Conservation (phyloP, 73 alveolate genomes). For the Tetrahymena elliotti region DNA sequence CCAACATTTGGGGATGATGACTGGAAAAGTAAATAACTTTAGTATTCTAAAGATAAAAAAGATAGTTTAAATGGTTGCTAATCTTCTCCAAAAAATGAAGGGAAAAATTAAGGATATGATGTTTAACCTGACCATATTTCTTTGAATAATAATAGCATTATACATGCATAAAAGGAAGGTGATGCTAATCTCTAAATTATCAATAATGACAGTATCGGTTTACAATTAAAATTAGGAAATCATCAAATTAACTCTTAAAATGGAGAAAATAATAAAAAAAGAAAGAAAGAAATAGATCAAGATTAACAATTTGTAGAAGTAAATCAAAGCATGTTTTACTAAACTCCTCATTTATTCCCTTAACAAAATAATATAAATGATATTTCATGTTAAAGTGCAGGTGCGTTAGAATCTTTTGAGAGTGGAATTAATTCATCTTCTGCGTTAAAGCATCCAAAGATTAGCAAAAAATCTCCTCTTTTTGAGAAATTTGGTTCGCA, state of each 20-base stretch:
- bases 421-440: background rate
- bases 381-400: background rate
- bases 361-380: background rate
- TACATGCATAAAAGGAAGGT: background rate
- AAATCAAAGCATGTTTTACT: background rate
- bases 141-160: background rate
- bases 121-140: background rate
- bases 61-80: background rate
- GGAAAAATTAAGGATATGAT: background rate
- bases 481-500: background rate
- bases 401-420: background rate
- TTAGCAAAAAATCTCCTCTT: background rate
- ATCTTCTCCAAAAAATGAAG: background rate
- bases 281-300: background rate
- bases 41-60: background rate
- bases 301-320: background rate
- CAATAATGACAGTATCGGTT: background rate
- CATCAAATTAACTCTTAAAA: background rate
- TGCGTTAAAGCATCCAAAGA: background rate
- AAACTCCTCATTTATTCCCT: background rate
- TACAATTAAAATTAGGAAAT: background rate
- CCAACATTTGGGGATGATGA: background rate
- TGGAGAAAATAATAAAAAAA: background rate
- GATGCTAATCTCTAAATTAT: background rate
- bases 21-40: background rate